Evolutionary conservation across 345 rosid species (phyloP), one percentile per base, ranked within the genome.

Genomic region (Salix udensis): DNA sequence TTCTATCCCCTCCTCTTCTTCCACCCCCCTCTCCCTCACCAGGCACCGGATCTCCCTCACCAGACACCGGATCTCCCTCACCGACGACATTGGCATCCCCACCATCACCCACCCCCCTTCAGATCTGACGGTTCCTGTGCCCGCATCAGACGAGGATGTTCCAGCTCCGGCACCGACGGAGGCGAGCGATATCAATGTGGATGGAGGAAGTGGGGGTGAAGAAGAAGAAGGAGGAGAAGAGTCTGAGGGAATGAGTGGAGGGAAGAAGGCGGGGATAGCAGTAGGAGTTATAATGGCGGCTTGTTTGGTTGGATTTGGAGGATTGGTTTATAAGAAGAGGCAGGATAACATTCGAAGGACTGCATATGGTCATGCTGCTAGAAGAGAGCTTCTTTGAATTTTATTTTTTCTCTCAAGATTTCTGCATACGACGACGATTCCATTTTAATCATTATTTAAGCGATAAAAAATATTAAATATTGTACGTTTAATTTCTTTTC

Each of bases 241-340:
- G 0, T 65, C 87, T 2, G 76, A 67, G 12, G 87, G 89, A 72
- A 81, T 82, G 75, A 79, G 83, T 78, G 88, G 88, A 28, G 92
- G 93, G 34, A 80, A 87, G 83, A 90, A 86, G 84, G 91, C 88
- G 1, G 93, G 95, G 48, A 84, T 88, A 48, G 91, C 75, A 60
- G 36, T 89, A 15, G 93, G 83, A 52, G 87, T 86, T 75, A 21
- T 90, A 1, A 82, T 75, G 65, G 90, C 86, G 34, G 92, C 77
- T 42, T 80, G 87, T 60, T 40, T 89, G 69, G 88, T 86, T 9
- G 91, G 86, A 13, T 1, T 88, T 1, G 92, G 86, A 0, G 97
- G 88, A 12, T 24, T 80, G 37, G 85, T 90, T 68, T 83, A 86
- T 78, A 91, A 88, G 88, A 89, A 86, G 88, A 88, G 98, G 73